Evolutionary conservation across 257 asterid genomes (phyloP).

Genomic region (Nicotiana attenuata): DNA sequence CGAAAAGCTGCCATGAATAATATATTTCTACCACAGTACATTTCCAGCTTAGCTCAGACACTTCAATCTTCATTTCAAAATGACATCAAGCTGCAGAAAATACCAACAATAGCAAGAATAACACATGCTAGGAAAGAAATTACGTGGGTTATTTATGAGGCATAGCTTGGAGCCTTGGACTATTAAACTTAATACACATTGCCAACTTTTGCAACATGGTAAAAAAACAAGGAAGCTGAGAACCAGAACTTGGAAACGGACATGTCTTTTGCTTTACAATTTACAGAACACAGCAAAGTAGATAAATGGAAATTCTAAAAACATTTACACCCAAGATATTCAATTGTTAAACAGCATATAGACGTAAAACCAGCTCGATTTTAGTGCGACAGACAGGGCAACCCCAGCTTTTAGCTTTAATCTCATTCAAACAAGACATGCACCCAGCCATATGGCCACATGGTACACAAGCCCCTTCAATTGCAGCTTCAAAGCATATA

Average conservation of each 20-base stretch:
- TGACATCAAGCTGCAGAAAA: neutral
- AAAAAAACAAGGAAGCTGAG: neutral
- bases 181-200: neutral
- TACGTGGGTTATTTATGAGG: neutral
- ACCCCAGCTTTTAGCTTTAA: constrained; percentile 53
- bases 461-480: constrained; percentile 67
- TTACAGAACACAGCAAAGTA: neutral
- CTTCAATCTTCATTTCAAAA: neutral
- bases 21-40: neutral
- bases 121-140: neutral
- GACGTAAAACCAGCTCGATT: constrained; percentile 47
- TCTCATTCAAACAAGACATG: constrained; percentile 53
- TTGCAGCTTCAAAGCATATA: constrained; percentile 52
- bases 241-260: neutral
- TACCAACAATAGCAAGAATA: neutral
- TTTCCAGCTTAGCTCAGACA: neutral
- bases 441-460: constrained; percentile 78
- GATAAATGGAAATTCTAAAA: no score
- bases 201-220: neutral
- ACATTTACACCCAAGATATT: neutral
- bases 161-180: neutral
- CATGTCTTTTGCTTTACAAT: neutral
- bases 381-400: constrained; percentile 64
- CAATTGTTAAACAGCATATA: constrained; percentile 39
- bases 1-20: neutral